phyloP scores from a whole-genome alignment of 495 filamentous ascomycete species.

The Sporormia fimetaria region DNA sequence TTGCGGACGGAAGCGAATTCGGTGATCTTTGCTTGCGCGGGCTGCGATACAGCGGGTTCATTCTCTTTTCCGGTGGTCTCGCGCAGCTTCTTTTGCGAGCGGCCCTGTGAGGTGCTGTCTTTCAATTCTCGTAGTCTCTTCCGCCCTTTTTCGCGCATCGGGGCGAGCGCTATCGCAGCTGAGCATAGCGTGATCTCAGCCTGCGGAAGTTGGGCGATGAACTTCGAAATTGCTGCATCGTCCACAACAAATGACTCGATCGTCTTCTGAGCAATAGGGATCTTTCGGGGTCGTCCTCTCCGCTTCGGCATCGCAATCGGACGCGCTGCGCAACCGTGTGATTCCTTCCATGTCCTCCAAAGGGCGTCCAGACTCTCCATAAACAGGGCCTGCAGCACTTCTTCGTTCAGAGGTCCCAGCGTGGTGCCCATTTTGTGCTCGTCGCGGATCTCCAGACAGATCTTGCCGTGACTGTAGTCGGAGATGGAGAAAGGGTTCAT shows the following conservation, averaged over 20 bases:
- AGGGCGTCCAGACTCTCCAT: conserved; percentile 37
- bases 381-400: conserved; percentile 44
- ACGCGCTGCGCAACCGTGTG: conserved; percentile 1
- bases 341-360: conserved; percentile 35
- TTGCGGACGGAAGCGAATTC: conserved; percentile 25
- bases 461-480: conserved; percentile 48
- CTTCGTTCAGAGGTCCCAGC: conserved; percentile 44
- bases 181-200: conserved; percentile 41
- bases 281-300: conserved; percentile 19
- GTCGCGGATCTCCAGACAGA: conserved; percentile 36
- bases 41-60: conserved; percentile 30
- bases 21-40: conserved; percentile 21
- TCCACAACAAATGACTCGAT: conserved; percentile 11
- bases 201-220: conserved; percentile 44
- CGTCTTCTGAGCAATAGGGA: conserved; percentile 7
- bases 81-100: conserved; percentile 11
- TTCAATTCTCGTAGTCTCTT: conserved; percentile 45
- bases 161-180: conserved; percentile 36
- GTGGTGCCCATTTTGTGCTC: conserved; percentile 34
- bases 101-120: conserved; percentile 16
- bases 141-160: conserved; percentile 44
- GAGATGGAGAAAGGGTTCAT: conserved; percentile 37
- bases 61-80: conserved; percentile 34
- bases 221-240: conserved; percentile 26
- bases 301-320: conserved; percentile 21